Evolutionary conservation across 768 basidiomycete species (phyloP).

Genomic region (Boletus pseudopeckii): DNA sequence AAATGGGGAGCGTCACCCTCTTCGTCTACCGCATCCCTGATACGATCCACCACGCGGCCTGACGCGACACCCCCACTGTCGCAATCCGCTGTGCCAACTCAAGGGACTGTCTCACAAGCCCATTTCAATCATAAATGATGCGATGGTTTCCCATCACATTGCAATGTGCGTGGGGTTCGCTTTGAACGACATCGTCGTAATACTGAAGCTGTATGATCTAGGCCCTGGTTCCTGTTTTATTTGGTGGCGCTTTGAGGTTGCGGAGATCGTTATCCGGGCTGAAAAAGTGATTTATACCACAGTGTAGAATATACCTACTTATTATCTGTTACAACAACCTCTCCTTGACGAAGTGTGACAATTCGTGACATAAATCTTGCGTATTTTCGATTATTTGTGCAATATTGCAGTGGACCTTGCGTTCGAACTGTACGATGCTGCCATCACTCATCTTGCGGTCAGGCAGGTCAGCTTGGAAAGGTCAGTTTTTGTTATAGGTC

Average conservation of each 20-base stretch:
- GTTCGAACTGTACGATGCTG: constrained; percentile 42
- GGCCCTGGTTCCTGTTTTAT: too few species aligned
- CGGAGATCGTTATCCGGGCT: too few species aligned
- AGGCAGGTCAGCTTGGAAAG: constrained; percentile 85
- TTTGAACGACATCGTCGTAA: not conserved
- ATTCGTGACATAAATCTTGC: not conserved
- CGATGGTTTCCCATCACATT: not conserved
- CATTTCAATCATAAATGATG: not conserved
- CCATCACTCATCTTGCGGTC: constrained; percentile 57
- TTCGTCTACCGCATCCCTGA: constrained; percentile 17
- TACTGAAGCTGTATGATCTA: not conserved
- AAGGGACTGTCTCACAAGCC: not conserved
- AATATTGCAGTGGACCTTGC: too few species aligned
- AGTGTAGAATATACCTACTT: too few species aligned
- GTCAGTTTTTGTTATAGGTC: constrained; percentile 32
- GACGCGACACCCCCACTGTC: not conserved
- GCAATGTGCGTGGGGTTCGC: not conserved
- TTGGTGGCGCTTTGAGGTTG: not conserved
- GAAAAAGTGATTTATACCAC: not conserved
- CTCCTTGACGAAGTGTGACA: too few species aligned
- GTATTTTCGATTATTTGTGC: constrained; percentile 4
- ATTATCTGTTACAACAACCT: too few species aligned
- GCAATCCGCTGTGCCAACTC: not conserved
- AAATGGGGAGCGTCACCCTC: constrained; percentile 8
- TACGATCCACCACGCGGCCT: not conserved